Base-by-base conservation (phyloP, 1,139 yeast species). In the Tardiomyces digboiensis region DNA sequence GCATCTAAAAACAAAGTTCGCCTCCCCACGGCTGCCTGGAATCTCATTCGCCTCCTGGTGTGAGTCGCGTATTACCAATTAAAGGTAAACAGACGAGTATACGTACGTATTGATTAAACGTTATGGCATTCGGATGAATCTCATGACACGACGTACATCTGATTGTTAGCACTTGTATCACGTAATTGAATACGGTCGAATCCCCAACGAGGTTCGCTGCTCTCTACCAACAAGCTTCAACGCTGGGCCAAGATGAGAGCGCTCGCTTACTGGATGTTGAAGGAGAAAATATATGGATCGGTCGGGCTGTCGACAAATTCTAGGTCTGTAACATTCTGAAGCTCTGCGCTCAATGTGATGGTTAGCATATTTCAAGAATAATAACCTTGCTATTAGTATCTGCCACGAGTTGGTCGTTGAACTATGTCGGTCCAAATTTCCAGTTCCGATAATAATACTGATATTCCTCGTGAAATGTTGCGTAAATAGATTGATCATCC, bases 1-100 rank as follows among this genome's bases (percentile, higher is more conserved):
- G 60, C 98, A 91, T 53, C 80, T 75, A 72, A 84, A 81, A 2
- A 83, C 81, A 59, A 88, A 86, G 52, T 82, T 84, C 12, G 95
- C 94, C 49, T 80, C 87, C 14, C 96, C 96, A 49, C 81, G 73
- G 39, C 93, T 78, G 0, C 88, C 89, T 1, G 74, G 62, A 37
- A 84, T 73, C 37, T 82, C 84, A 59, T 78, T 75, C 36, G 46
- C 44, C 45, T 52, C 45, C 21, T 29, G 36, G 61, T 57, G 29
- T 55, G 36, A 37, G 42, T 38, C 16, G 13, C 22, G 21, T 19
- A 38, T 19, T 23, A 8, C 16, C 36, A 29, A 29, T 29, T 29
- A 18, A 7, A 12, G 18, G 36, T 18, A 14, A 29, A 8, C 18
- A 14, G 13, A 12, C 19, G 18, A 19, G 19, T 18, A 14, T 36